Evolutionary conservation across 148 eudicot species (phyloP), one percentile per base, ranked within the genome.

Genomic region (Cornus florida): DNA sequence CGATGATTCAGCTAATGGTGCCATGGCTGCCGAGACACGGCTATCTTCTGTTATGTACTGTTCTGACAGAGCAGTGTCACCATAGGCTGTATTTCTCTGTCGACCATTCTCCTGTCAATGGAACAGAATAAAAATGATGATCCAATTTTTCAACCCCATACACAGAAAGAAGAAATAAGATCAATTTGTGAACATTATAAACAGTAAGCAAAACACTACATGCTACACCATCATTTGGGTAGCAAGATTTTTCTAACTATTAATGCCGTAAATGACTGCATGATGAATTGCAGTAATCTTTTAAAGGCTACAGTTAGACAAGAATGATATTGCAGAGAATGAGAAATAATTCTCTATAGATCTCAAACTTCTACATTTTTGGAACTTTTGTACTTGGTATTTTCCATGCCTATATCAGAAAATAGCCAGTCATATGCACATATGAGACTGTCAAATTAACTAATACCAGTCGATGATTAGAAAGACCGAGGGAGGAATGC

Each of bases 41-140:
- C 69, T 86, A 75, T 84, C 87, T 80, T 68, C 90, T 10, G 77
- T 76, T 72, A 77, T 28, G 77, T 82, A 87, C 67, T 85, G 87
- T 77, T 84, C 94, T 5, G 80, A 70, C 22, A 83, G 86, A 39
- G 79, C 48, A 20, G 80, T 78, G 70, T 88, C 86, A 12, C 32
- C 73, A 64, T 82, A 82, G 5, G 79, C 48, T 66, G 87, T 68
- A 82, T 80, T 78, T 73, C 72, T 86, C n/a, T 76, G 79, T 75
- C 85, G 86, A 75, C 83, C 90, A 60, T 87, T 92, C 77, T 93
- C 97, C 97, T 95, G 72, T n/a, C 67, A 78, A 43, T 10, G 22
- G 41, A 66, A 48, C 11, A 67, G 50, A 16, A 67, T 46, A 57
- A 3, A 57, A 77, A 24, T 22, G 9, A 22, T 11, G 33, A 17